Conservation (phyloP, 306 rosid species). For the Nissolia schottii region DNA sequence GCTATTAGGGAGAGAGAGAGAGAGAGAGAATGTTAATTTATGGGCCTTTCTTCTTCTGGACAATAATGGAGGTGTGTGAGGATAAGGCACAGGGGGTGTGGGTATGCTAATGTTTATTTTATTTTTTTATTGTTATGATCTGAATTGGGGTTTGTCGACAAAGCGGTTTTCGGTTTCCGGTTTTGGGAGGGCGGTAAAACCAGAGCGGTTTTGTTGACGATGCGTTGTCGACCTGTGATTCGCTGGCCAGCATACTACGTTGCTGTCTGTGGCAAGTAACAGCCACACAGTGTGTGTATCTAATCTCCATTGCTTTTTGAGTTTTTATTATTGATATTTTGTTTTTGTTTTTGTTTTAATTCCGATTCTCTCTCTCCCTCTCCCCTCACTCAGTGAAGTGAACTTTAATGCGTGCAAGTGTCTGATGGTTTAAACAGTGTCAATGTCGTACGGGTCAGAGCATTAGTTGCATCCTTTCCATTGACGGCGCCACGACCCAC, state of each 20-base stretch:
- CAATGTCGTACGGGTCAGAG: conserved; percentile 18
- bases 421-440: conserved; percentile 32
- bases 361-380: too few species aligned
- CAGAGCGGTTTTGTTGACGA: conserved; percentile 12
- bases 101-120: not conserved
- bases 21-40: conserved; percentile 6
- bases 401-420: conserved; percentile 14
- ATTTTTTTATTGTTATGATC: not conserved
- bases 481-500: conserved; percentile 35
- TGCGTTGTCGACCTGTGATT: conserved; percentile 59
- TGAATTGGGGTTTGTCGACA: not conserved
- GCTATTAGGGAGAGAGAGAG: conserved; percentile 12
- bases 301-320: conserved; percentile 1
- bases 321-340: too few species aligned
- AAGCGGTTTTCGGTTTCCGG: conserved; percentile 34
- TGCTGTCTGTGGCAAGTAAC: too few species aligned
- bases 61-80: conserved; percentile 20
- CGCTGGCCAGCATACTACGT: too few species aligned
- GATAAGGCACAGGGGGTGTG: conserved; percentile 22
- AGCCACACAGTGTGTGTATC: conserved; percentile 21
- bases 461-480: conserved; percentile 23
- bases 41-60: conserved; percentile 39
- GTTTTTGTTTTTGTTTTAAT: too few species aligned
- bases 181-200: conserved; percentile 35
- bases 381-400: not conserved